A percentile compares a stretch with the other conserved stretches of the same genome.
phyloP scores from a whole-genome alignment of 306 rosid species.

The Ziziphus jujuba region DNA sequence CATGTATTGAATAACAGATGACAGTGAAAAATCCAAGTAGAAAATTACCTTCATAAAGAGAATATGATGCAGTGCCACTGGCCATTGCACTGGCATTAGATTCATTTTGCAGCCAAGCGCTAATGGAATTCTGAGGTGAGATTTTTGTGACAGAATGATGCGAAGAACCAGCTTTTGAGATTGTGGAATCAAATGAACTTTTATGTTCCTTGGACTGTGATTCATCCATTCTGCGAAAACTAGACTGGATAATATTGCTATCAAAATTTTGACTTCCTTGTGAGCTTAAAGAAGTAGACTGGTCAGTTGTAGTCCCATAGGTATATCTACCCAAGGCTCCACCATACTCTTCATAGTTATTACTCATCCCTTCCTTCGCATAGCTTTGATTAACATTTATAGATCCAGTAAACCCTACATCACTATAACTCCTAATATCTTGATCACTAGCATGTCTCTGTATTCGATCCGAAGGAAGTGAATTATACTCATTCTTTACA shows the following conservation, averaged over 20 bases:
- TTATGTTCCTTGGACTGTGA: constrained; percentile 39
- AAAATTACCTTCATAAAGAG: constrained; percentile 54
- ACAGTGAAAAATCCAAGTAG: constrained; percentile 13
- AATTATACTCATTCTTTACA: constrained; percentile 35
- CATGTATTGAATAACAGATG: constrained; percentile 5
- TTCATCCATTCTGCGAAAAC: constrained; percentile 42
- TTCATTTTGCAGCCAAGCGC: constrained; percentile 35
- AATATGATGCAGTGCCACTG: constrained; percentile 35
- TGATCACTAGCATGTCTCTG: constrained; percentile 41
- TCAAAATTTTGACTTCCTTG: constrained; percentile 48
- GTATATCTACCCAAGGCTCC: constrained; percentile 35
- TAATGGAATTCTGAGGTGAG: constrained; percentile 52
- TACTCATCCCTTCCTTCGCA: constrained; percentile 34
- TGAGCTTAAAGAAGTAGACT: constrained; percentile 25
- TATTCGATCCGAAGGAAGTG: constrained; percentile 30
- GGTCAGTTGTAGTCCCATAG: constrained; percentile 40
- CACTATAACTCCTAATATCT: constrained; percentile 38
- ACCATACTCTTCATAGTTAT: constrained; percentile 29
- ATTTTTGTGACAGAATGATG: constrained; percentile 38
- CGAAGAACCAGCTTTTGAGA: constrained; percentile 39
- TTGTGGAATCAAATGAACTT: constrained; percentile 40
- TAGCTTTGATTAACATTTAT: constrained; percentile 36
- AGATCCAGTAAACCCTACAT: constrained; percentile 33
- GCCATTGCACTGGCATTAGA: constrained; percentile 38
- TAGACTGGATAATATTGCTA: constrained; percentile 42